Conservation (phyloP, 2,329 filamentous ascomycete species). For the Stachybotrys elegans region DNA sequence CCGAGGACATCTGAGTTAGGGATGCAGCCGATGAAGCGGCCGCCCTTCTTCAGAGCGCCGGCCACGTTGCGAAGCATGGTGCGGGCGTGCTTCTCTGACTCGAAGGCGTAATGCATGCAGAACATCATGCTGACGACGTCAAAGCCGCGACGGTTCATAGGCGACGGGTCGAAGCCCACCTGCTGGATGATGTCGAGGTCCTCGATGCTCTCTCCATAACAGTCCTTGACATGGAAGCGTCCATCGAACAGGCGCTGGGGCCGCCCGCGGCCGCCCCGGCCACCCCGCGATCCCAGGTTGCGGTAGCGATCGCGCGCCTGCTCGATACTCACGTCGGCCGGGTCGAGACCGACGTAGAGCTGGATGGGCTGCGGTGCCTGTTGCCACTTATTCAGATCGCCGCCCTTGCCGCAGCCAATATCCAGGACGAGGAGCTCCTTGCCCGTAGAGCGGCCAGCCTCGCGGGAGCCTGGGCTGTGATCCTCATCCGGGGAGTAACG, state of each 20-base stretch:
- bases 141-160: constrained; percentile 75
- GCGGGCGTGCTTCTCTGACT: constrained; percentile 82
- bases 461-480: constrained; percentile 56
- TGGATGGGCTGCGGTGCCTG: constrained; percentile 86
- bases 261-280: constrained; percentile 48
- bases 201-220: constrained; percentile 78
- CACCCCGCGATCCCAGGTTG: constrained; percentile 60
- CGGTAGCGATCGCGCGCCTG: constrained; percentile 83
- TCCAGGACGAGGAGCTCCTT: constrained; percentile 78
- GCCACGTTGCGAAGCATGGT: constrained; percentile 93
- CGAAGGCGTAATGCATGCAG: constrained; percentile 98
- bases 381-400: constrained; percentile 94
- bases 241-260: constrained; percentile 68
- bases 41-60: constrained; percentile 85
- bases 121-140: constrained; percentile 99
- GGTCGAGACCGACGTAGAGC: constrained; percentile 90
- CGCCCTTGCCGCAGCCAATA: constrained; percentile 94
- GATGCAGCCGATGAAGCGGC: constrained; percentile 89
- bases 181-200: constrained; percentile 77
- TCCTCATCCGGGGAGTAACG: constrained; percentile 86
- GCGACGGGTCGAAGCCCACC: constrained; percentile 78
- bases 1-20: constrained; percentile 94
- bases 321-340: constrained; percentile 84
- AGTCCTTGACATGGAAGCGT: constrained; percentile 87
- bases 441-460: constrained; percentile 43